Evolutionary conservation across 805 yeast species (phyloP).

Genomic region (Ogataea nitratoaversa): DNA sequence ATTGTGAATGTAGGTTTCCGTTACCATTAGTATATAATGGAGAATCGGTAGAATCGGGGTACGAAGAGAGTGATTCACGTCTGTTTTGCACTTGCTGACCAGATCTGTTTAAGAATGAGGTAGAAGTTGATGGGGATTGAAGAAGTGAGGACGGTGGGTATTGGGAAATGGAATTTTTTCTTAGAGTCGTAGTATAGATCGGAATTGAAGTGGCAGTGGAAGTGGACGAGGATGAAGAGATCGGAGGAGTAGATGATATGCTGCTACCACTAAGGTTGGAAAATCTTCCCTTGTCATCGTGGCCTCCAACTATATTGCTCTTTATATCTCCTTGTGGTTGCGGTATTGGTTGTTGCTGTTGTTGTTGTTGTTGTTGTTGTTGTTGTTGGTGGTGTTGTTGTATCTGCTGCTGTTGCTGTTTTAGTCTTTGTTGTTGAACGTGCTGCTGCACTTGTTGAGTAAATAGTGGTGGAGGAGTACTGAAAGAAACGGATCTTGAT

Average conservation of each 20-base stretch:
- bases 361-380: slow-evolving; percentile 4
- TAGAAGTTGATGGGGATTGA: slow-evolving; percentile 17
- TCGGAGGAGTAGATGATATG: slow-evolving; percentile 6
- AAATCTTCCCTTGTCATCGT: neutral
- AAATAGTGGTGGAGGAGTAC: slow-evolving; percentile 13
- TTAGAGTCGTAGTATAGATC: slow-evolving; percentile 19
- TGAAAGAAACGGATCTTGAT: slow-evolving; percentile 17
- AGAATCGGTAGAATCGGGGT: neutral
- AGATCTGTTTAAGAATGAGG: slow-evolving; percentile 5
- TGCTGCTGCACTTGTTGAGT: slow-evolving; percentile 11
- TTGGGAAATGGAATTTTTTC: slow-evolving; percentile 42
- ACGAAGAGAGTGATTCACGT: slow-evolving; percentile 8
- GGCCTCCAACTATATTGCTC: slow-evolving; percentile 3
- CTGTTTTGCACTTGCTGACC: slow-evolving; percentile 6
- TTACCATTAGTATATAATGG: too few relatives aligned
- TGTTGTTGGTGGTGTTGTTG: too few relatives aligned
- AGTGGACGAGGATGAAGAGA: slow-evolving; percentile 9
- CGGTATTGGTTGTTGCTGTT: slow-evolving; percentile 11
- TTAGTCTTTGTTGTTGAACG: slow-evolving; percentile 6
- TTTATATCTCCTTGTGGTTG: slow-evolving; percentile 5
- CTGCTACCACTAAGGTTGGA: too few relatives aligned
- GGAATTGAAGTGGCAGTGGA: slow-evolving; percentile 6
- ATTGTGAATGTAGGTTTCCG: neutral
- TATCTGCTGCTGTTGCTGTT: slow-evolving; percentile 1
- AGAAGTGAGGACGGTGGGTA: slow-evolving; percentile 34